A percentile compares a stretch with the other conserved stretches of the same genome.
Evolutionary conservation across 208 protist species (phyloP).

Genomic region (Kentomonas sorsogonicus): DNA sequence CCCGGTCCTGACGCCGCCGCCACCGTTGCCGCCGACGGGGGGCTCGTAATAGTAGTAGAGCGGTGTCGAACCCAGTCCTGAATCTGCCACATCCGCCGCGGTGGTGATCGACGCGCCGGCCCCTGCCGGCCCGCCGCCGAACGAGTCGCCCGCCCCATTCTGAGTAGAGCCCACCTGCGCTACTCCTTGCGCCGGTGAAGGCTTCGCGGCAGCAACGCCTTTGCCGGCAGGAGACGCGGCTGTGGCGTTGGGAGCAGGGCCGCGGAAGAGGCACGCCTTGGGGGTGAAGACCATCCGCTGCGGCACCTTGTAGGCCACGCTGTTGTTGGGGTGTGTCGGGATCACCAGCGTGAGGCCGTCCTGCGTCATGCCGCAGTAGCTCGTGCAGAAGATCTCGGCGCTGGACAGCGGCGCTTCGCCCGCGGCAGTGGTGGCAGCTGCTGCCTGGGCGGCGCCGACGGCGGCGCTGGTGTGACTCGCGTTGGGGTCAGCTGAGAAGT

Average conservation of each 20-base stretch:
- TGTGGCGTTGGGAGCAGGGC: background rate
- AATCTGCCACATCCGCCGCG: background rate
- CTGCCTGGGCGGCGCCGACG: background rate
- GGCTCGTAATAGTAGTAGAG: background rate
- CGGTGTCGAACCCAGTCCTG: background rate
- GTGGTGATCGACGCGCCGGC: background rate
- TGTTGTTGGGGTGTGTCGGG: conserved; percentile 50
- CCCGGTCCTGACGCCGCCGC: conserved; percentile 13
- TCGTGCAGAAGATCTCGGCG: conserved; percentile 54
- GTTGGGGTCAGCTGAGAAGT: background rate
- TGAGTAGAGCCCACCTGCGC: background rate
- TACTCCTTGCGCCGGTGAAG: background rate
- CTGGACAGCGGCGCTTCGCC: conserved; percentile 31
- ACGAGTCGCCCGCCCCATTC: background rate
- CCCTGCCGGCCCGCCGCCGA: background rate
- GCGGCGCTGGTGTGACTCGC: background rate
- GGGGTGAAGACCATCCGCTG: conserved; percentile 45
- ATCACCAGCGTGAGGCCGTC: conserved; percentile 64
- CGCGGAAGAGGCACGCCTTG: conserved; percentile 16
- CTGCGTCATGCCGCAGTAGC: conserved; percentile 45
- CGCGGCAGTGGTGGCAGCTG: background rate
- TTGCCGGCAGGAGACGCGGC: background rate
- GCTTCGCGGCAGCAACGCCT: background rate
- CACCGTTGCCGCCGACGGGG: conserved; percentile 4
- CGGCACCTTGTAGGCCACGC: conserved; percentile 32